phyloP scores from a whole-genome alignment of 1,139 yeast species.

The Zygoascus sp. region DNA sequence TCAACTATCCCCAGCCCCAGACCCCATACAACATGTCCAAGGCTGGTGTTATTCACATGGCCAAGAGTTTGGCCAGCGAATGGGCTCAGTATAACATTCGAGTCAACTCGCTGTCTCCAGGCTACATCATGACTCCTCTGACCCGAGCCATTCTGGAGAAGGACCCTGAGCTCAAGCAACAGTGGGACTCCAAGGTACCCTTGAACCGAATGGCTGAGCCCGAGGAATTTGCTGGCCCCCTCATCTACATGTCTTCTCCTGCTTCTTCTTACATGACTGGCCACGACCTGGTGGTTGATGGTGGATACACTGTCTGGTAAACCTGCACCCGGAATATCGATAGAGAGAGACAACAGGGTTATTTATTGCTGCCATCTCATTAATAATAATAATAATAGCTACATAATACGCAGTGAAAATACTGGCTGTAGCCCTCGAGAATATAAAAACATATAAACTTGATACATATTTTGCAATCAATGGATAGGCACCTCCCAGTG shows the following conservation, averaged over 20 bases:
- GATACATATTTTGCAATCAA: background rate
- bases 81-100: constrained; percentile 78
- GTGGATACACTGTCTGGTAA: constrained; percentile 67
- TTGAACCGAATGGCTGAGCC: constrained; percentile 77
- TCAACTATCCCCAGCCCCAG: constrained; percentile 79
- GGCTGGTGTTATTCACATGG: constrained; percentile 78
- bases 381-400: background rate
- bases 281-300: constrained; percentile 72
- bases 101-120: constrained; percentile 77
- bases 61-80: constrained; percentile 73
- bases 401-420: background rate
- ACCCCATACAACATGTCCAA: constrained; percentile 82
- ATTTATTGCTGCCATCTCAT: background rate
- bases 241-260: constrained; percentile 63
- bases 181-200: constrained; percentile 67
- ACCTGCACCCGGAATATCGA: no score
- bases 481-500: no score
- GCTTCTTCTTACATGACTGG: constrained; percentile 85
- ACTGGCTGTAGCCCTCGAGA: no score
- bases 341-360: background rate
- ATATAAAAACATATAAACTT: no score
- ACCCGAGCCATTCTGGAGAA: constrained; percentile 55
- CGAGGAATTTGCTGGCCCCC: constrained; percentile 73
- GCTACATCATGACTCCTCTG: constrained; percentile 67
- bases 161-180: constrained; percentile 46